Conservation (phyloP, 2,329 filamentous ascomycete species). For the Zymoseptoria brevis region DNA sequence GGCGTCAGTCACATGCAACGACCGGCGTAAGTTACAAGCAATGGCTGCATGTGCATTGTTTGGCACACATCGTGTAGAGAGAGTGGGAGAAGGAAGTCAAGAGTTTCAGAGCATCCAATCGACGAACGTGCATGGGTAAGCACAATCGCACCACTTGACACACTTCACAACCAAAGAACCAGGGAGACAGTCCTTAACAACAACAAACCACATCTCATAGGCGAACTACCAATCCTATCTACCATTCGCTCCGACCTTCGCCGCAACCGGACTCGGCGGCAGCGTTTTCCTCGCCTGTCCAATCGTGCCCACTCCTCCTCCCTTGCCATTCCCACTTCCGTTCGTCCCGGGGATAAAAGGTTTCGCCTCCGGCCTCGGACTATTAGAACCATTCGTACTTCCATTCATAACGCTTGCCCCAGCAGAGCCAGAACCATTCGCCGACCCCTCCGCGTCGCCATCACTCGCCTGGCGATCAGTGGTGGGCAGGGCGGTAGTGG, state of each 20-base stretch:
- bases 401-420: conserved; percentile 16
- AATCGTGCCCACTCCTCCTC: conserved; percentile 17
- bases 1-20: too few species aligned
- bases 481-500: not conserved
- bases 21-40: too few species aligned
- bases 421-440: conserved; percentile 19
- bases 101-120: too few species aligned
- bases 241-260: conserved; percentile 18
- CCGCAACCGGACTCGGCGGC: conserved; percentile 16
- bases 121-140: too few species aligned
- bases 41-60: too few species aligned
- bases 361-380: conserved; percentile 28
- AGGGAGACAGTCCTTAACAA: conserved; percentile 1
- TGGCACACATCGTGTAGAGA: too few species aligned
- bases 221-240: conserved; percentile 16
- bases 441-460: conserved; percentile 12
- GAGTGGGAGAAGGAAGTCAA: too few species aligned
- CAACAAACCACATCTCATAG: conserved; percentile 14
- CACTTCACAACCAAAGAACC: too few species aligned
- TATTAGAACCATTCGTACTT: conserved; percentile 26
- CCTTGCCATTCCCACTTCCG: conserved; percentile 1
- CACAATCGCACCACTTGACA: too few species aligned
- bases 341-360: conserved; percentile 22
- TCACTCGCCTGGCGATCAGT: conserved; percentile 21
- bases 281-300: conserved; percentile 21